A percentile compares a stretch with the other conserved stretches of the same genome.
Conservation (phyloP, 768 basidiomycete species). For the Xanthoconium stramineum region DNA sequence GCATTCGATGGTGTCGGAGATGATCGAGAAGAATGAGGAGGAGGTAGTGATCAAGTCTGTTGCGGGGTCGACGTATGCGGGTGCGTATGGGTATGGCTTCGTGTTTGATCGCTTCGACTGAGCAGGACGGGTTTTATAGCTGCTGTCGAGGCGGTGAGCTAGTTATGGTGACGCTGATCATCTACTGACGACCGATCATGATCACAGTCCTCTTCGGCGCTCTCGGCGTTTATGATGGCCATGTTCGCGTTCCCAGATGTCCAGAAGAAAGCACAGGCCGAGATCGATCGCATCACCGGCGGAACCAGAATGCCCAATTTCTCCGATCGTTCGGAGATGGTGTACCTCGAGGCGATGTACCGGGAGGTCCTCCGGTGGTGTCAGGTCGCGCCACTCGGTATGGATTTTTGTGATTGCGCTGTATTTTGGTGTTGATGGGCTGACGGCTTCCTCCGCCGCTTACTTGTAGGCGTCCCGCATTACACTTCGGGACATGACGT, state of each 20-base stretch:
- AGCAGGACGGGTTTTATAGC: neutral
- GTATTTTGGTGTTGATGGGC: neutral
- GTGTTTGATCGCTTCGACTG: neutral
- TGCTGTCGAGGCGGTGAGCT: slow-evolving; percentile 21
- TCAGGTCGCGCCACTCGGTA: slow-evolving; percentile 25
- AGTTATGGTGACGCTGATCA: too few relatives aligned
- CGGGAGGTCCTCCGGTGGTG: slow-evolving; percentile 25
- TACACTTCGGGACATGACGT: slow-evolving; percentile 13
- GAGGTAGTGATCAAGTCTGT: slow-evolving; percentile 28
- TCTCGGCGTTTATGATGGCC: slow-evolving; percentile 27
- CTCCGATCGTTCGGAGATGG: slow-evolving; percentile 20
- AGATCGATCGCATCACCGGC: slow-evolving; percentile 24
- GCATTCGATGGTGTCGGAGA: slow-evolving; percentile 20
- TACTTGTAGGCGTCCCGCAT: slow-evolving; percentile 28
- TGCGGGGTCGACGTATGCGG: slow-evolving; percentile 30
- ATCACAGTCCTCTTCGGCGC: slow-evolving; percentile 19
- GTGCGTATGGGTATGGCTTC: slow-evolving; percentile 9
- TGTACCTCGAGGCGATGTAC: slow-evolving; percentile 24
- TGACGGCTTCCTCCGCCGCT: too few relatives aligned
- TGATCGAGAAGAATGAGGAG: slow-evolving; percentile 26
- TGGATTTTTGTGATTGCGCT: neutral
- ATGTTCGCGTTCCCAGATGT: slow-evolving; percentile 25
- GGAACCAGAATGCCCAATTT: slow-evolving; percentile 17
- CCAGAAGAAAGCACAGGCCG: slow-evolving; percentile 24
- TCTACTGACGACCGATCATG: neutral